These are phyloP conservation scores for Trichoderma orchidacearum DNA, from an alignment of 495 filamentous ascomycete genomes.

Conservation along the genomic window DNA sequence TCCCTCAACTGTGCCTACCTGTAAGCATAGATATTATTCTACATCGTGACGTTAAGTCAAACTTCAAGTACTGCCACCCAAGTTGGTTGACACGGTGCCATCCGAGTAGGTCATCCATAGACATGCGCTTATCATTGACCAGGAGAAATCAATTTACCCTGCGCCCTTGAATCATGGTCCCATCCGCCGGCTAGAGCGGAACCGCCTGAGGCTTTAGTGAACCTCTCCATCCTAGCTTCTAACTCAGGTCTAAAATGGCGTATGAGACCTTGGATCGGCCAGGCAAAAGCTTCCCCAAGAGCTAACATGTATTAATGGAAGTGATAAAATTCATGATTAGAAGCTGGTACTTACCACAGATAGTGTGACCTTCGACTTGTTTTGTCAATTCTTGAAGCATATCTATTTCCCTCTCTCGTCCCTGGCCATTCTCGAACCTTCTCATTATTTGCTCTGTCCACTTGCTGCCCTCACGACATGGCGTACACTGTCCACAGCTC, in stretches of 20 bases:
- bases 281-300: constrained; percentile 93
- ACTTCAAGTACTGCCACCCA: not conserved
- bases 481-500: constrained; percentile 95
- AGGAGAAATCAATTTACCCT: constrained; percentile 77
- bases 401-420: constrained; percentile 84
- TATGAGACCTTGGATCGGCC: constrained; percentile 96
- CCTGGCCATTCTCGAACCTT: constrained; percentile 82
- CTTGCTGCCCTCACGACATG: constrained; percentile 91
- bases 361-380: constrained; percentile 97
- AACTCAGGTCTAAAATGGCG: constrained; percentile 94
- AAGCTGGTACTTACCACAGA: constrained; percentile 53
- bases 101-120: not conserved
- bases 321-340: not conserved
- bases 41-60: not conserved
- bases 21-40: not conserved
- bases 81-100: not conserved
- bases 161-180: constrained; percentile 56
- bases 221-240: constrained; percentile 73
- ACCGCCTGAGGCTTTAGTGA: constrained; percentile 52
- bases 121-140: constrained; percentile 47
- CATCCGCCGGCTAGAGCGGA: constrained; percentile 76
- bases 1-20: too few relatives aligned
- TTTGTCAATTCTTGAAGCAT: constrained; percentile 99
- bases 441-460: constrained; percentile 99
- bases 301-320: constrained; percentile 25